Conservation (phyloP, 78 protist genomes). For the Dictyostelium firmibasis region DNA sequence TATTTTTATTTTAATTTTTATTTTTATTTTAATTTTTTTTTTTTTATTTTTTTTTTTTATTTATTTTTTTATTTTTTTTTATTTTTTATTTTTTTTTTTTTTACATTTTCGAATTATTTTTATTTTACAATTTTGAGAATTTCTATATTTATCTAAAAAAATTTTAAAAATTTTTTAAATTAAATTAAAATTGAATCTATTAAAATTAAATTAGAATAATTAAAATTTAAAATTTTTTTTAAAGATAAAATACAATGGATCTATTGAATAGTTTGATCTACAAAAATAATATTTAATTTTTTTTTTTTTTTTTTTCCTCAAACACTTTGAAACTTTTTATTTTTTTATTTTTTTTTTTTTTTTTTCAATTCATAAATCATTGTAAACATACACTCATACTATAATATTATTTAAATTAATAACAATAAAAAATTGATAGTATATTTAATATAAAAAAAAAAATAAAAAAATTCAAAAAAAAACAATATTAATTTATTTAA, state of each 20-base stretch:
- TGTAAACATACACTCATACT: not conserved
- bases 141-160: not conserved
- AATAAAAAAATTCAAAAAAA: too few relatives aligned
- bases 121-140: not conserved
- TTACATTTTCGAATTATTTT: too few relatives aligned
- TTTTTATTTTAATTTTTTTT: not conserved
- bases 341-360: too few relatives aligned
- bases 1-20: not conserved
- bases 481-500: too few relatives aligned
- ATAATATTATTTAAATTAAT: too few relatives aligned
- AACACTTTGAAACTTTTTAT: not conserved
- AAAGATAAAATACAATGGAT: not conserved
- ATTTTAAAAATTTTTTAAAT: not conserved
- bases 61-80: too few relatives aligned
- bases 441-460: too few relatives aligned
- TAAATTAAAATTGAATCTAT: not conserved
- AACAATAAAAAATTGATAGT: too few relatives aligned
- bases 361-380: not conserved
- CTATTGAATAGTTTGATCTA: not conserved
- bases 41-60: too few relatives aligned
- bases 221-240: not conserved
- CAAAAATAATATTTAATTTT: not conserved
- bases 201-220: not conserved
- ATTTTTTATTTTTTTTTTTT: too few relatives aligned
- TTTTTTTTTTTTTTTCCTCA: not conserved